Base-by-base conservation (phyloP, 2,329 filamentous ascomycete species). In the Ceratocystis cubensis region DNA sequence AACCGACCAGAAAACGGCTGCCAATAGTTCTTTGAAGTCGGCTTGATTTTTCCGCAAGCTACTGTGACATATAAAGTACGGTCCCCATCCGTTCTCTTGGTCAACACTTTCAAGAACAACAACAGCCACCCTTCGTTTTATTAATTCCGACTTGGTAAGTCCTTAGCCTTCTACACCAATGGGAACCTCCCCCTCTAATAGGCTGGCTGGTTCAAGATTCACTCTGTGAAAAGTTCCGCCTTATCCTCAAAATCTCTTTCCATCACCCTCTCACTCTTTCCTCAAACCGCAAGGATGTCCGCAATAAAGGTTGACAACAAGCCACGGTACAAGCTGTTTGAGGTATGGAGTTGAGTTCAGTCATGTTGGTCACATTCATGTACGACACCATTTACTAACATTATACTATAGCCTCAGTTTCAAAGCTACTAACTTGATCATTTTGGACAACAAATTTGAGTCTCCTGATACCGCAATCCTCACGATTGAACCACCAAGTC, bases 401-500 rank as follows among this genome's bases (percentile, higher is more conserved):
- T 2, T 33, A 4, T 6, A 57, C 7, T 3, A 30, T 17, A 57
- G 53, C 53, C 53, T 30, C 53, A 33, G 53, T 57, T 57, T 15
- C 25, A 57, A 41, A 28, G 30, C 22, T 22, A 57, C 53, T 68
- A 82, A 83, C 66, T 83, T 84, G 68, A 78, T 84, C 70, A 76
- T 76, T 66, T 74, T 76, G 69, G 81, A 84, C 77, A 80, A 83
- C 73, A 78, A 78, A 67, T 76, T 83, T 71, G 81, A 82, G 72
- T 84, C 82, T 61, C 81, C 82, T 62, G 80, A 84, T 71, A 83
- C 81, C 65, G 75, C 83, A 70, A 80, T 79, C 56, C 78, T 84
- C 66, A 77, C 78, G 70, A 81, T 83, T 78, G 82, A 84, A 76
- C 81, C 81, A 83, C 75, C 81, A 76, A 72, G 78, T 79, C 56